Evolutionary conservation across 345 rosid species (phyloP), one percentile per base, ranked within the genome.

Genomic region (Acer yangbiense): DNA sequence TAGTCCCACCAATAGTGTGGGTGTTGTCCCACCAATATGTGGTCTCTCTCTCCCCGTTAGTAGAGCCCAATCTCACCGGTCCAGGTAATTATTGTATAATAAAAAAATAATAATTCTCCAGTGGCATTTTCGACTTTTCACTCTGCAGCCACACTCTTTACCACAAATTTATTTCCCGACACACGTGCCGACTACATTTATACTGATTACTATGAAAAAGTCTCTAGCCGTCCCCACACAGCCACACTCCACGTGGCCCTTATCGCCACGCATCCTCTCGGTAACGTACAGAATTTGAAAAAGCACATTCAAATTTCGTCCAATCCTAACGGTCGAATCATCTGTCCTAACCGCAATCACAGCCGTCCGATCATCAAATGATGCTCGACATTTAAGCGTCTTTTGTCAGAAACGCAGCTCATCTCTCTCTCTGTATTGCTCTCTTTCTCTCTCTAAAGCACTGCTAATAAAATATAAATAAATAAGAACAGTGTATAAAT

Each of bases 321-420:
- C 65, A 65, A 88, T 92, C 85, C 71, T 76, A 86, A 80, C 93
- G 90, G 94, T 88, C 83, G 52, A 83, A 79, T 78, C 43, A 44
- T 44, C 58, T 73, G 62, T 41, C 73, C 48, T 3, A 21, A 64
- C 3, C 27, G 0, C 60, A 84, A 77, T 48, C 14, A 76, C 27
- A 83, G 72, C 91, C 94, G 89, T 83, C 61, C 17, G 83, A 87
- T 87, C 76, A 2, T 20, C 20, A 46, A 58, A 79, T 48, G 23
- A 78, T 71, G 73, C 41, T 65, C 66, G 69, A 76, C 77, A 68
- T 65, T 77, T 88, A 83, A 71, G 23, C 68, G 8, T 6, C 39
- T 10, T 16, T 52, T 57, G 75, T 71, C 75, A 17, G 55, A 61
- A 20, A 46, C 46, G 1, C 46, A 57, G 9, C 1, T 10, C 14